These are phyloP conservation scores for Ophiostoma ulmi DNA, from an alignment of 2,329 filamentous ascomycete genomes.

Conservation along the genomic window DNA sequence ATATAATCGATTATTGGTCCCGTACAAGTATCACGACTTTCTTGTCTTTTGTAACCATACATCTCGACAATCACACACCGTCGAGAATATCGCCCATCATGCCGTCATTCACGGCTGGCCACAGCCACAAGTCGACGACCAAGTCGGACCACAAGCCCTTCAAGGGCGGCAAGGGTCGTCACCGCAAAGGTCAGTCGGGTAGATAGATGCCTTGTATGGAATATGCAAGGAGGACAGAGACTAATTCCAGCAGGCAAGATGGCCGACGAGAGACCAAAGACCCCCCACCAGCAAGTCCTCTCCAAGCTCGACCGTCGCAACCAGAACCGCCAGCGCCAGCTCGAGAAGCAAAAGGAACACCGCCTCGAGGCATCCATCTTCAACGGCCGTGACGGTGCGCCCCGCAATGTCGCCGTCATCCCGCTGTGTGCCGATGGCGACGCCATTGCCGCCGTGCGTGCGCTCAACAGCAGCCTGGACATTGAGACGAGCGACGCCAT, in stretches of 20 bases:
- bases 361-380: constrained; percentile 76
- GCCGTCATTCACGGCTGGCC: constrained; percentile 46
- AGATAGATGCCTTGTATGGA: neutral
- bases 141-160: constrained; percentile 85
- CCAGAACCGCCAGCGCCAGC: constrained; percentile 84
- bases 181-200: constrained; percentile 24
- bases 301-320: constrained; percentile 94
- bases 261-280: constrained; percentile 71
- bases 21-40: neutral
- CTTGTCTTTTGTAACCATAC: neutral
- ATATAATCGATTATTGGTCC: neutral
- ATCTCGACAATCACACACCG: neutral
- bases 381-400: constrained; percentile 76
- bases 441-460: constrained; percentile 58
- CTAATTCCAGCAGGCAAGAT: constrained; percentile 60
- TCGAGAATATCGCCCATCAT: constrained; percentile 16
- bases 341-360: constrained; percentile 78
- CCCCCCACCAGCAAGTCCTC: constrained; percentile 93
- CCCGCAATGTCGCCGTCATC: constrained; percentile 81
- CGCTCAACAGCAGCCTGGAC: constrained; percentile 74
- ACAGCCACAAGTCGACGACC: constrained; percentile 89
- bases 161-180: constrained; percentile 78
- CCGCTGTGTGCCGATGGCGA: constrained; percentile 74
- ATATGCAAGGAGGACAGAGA: neutral
- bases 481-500: constrained; percentile 56